phyloP scores from a whole-genome alignment of 495 filamentous ascomycete species.

The Parathielavia appendiculata region DNA sequence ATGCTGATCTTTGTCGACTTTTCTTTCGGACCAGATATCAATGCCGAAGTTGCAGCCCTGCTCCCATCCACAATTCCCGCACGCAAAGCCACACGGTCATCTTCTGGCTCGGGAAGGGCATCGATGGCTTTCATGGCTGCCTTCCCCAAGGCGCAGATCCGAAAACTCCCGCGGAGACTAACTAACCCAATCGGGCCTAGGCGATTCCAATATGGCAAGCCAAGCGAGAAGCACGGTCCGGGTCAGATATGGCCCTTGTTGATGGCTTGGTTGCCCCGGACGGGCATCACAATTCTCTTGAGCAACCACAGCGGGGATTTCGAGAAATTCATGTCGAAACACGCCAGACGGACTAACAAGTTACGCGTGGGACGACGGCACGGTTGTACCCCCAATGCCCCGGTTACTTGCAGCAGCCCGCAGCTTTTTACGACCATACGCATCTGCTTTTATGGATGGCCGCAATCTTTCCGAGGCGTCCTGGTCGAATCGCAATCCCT shows the following conservation, averaged over 20 bases:
- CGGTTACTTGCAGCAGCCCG: not conserved
- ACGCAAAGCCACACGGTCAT: not conserved
- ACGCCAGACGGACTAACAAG: not conserved
- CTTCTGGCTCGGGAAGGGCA: not conserved
- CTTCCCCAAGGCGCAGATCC: not conserved
- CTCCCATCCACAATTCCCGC: no score
- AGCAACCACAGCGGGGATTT: not conserved
- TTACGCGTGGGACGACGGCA: not conserved
- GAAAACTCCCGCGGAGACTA: not conserved
- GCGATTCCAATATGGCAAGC: not conserved
- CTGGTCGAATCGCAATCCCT: no score
- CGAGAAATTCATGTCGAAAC: slow-evolving; percentile 9
- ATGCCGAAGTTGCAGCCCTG: not conserved
- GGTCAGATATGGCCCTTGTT: not conserved
- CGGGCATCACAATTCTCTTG: not conserved
- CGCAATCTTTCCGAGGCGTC: not conserved
- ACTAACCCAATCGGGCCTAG: not conserved
- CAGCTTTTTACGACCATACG: not conserved
- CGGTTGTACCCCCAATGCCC: not conserved
- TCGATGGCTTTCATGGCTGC: not conserved
- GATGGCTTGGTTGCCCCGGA: no score
- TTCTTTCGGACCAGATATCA: not conserved
- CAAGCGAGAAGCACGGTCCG: slow-evolving; percentile 3
- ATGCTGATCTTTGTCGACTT: not conserved
- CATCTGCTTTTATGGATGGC: not conserved